phyloP scores from a whole-genome alignment of 148 eudicot genomes.

The Beta vulgaris region DNA sequence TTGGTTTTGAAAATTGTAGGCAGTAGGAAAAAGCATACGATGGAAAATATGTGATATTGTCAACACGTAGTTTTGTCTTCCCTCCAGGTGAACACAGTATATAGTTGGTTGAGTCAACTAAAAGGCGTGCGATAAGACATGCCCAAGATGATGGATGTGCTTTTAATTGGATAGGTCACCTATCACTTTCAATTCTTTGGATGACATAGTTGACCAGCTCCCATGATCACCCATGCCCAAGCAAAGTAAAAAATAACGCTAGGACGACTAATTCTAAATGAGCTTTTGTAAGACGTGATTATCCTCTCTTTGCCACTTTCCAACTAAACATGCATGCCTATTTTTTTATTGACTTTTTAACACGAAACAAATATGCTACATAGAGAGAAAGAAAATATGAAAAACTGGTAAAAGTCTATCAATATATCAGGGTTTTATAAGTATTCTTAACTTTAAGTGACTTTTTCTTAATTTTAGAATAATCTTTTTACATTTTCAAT shows the following conservation, averaged over 20 bases:
- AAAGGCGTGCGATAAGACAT: constrained; percentile 12
- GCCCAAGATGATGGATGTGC: constrained; percentile 1
- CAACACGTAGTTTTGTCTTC: constrained; percentile 30
- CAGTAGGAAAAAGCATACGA: not conserved
- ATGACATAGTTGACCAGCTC: constrained; percentile 18
- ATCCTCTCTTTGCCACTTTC: constrained; percentile 5
- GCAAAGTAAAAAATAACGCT: too few relatives aligned
- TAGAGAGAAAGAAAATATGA: too few relatives aligned
- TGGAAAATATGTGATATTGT: constrained; percentile 7
- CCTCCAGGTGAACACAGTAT: not conserved
- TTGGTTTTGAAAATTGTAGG: constrained; percentile 15
- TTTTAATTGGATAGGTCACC: not conserved
- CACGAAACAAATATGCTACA: too few relatives aligned
- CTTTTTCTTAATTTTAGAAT: too few relatives aligned
- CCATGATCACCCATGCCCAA: not conserved
- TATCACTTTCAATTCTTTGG: not conserved
- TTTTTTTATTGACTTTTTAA: too few relatives aligned
- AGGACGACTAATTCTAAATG: not conserved
- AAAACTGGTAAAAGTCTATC: too few relatives aligned
- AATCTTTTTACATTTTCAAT: too few relatives aligned
- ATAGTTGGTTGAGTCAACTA: constrained; percentile 30
- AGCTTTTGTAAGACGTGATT: constrained; percentile 12
- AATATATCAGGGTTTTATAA: too few relatives aligned
- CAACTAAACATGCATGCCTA: not conserved
- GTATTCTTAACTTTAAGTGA: too few relatives aligned